phyloP scores from a whole-genome alignment of 495 filamentous ascomycete genomes.

The Recurvomyces mirabilis region DNA sequence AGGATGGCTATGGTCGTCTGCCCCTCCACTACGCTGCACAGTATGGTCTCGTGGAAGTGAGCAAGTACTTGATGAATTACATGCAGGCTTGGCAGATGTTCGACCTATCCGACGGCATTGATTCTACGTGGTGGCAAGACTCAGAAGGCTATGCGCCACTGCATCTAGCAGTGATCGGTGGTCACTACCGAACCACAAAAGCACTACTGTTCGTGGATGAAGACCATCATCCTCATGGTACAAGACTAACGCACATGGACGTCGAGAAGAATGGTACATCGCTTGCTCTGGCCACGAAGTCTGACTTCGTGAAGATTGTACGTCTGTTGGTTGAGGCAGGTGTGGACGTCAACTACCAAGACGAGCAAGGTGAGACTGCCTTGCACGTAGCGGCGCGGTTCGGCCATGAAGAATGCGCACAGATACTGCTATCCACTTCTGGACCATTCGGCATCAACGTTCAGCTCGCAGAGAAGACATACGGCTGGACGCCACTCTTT shows the following conservation, averaged over 20 bases:
- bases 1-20: constrained; percentile 71
- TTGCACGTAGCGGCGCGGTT: constrained; percentile 86
- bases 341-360: constrained; percentile 88
- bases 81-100: constrained; percentile 86
- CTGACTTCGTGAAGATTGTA: constrained; percentile 73
- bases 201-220: constrained; percentile 69
- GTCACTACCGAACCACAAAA: constrained; percentile 75
- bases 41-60: constrained; percentile 81
- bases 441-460: constrained; percentile 58
- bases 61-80: constrained; percentile 72
- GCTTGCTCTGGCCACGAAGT: constrained; percentile 73
- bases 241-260: constrained; percentile 50
- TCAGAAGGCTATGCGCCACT: constrained; percentile 82
- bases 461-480: constrained; percentile 70
- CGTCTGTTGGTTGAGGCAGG: constrained; percentile 78
- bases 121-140: constrained; percentile 79
- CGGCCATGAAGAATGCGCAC: constrained; percentile 69
- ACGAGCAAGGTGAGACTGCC: constrained; percentile 85
- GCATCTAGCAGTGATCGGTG: constrained; percentile 84
- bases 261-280: constrained; percentile 82
- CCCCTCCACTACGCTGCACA: constrained; percentile 93
- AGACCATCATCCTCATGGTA: constrained; percentile 47
- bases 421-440: constrained; percentile 58
- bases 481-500: constrained; percentile 88
- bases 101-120: constrained; percentile 71